Evolutionary conservation across 78 protist species (phyloP).

Genomic region (Tieghemostelium lacteum): DNA sequence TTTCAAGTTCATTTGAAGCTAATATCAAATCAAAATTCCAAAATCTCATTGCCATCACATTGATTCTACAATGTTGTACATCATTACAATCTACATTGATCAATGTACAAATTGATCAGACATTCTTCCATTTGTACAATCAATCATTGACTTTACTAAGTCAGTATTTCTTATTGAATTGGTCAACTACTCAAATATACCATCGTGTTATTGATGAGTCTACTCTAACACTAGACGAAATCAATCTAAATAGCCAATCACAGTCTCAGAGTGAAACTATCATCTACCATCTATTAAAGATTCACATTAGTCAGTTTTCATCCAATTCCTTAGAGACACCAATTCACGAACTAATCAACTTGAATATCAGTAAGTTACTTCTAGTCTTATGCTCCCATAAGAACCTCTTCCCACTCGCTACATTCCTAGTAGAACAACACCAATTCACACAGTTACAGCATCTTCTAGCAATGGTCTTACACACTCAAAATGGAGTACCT

Average conservation of each 20-base stretch:
- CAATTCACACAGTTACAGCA: conserved; percentile 41
- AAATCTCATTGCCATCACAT: background rate
- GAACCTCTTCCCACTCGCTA: conserved; percentile 23
- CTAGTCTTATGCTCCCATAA: background rate
- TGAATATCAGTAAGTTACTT: background rate
- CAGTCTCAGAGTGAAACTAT: background rate
- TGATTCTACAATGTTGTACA: conserved; percentile 7
- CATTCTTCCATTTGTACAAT: no score
- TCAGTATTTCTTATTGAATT: conserved; percentile 11
- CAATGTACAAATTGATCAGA: background rate
- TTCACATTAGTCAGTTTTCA: conserved; percentile 7
- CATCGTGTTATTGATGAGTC: no score
- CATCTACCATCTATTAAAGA: background rate
- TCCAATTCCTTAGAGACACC: background rate
- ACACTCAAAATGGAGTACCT: background rate
- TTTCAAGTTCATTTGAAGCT: background rate
- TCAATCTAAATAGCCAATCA: no score
- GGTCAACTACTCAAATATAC: conserved; percentile 57
- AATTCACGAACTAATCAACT: conserved; percentile 24
- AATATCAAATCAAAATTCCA: background rate
- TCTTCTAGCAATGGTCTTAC: background rate
- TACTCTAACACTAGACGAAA: no score
- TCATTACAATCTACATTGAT: conserved; percentile 7
- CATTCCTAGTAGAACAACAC: conserved; percentile 36
- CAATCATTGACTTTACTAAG: background rate